Evolutionary conservation across 257 asterid species (phyloP).

Genomic region (Solanum clarkiae): DNA sequence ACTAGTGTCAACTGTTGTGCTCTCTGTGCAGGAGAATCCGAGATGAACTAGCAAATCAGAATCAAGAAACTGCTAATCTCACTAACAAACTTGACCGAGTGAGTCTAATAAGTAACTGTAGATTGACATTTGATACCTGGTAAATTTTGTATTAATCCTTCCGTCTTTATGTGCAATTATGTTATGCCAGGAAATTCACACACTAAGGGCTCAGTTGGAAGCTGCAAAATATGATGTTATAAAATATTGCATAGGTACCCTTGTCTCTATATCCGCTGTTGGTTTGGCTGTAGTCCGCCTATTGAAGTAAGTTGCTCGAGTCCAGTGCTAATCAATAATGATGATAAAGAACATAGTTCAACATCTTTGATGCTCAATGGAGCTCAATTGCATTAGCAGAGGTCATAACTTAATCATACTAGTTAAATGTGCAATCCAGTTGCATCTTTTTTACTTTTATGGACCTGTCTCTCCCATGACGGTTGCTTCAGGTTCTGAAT

Average conservation of each 20-base stretch:
- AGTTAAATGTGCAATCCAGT: background rate
- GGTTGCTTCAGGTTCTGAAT: too few relatives aligned
- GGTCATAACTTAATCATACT: background rate
- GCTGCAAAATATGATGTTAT: constrained; percentile 92
- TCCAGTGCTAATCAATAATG: background rate
- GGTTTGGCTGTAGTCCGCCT: constrained; percentile 76
- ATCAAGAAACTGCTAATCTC: constrained; percentile 78
- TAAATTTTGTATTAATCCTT: background rate
- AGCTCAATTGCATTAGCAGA: background rate
- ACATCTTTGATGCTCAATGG: background rate
- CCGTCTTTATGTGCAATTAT: background rate
- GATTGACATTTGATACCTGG: background rate
- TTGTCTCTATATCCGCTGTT: constrained; percentile 77
- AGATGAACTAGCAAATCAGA: constrained; percentile 75
- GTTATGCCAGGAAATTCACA: constrained; percentile 66
- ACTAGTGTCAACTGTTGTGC: background rate
- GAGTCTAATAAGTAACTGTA: constrained; percentile 11
- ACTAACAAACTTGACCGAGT: constrained; percentile 89
- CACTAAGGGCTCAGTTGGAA: constrained; percentile 71
- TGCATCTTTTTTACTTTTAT: too few relatives aligned
- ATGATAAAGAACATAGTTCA: background rate
- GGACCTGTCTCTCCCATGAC: too few relatives aligned
- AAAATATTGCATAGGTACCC: constrained; percentile 87
- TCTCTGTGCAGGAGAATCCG: constrained; percentile 71
- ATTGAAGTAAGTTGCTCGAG: constrained; percentile 30